Conservation (phyloP, 169 alveolate genomes). For the Blepharisma undulans region DNA sequence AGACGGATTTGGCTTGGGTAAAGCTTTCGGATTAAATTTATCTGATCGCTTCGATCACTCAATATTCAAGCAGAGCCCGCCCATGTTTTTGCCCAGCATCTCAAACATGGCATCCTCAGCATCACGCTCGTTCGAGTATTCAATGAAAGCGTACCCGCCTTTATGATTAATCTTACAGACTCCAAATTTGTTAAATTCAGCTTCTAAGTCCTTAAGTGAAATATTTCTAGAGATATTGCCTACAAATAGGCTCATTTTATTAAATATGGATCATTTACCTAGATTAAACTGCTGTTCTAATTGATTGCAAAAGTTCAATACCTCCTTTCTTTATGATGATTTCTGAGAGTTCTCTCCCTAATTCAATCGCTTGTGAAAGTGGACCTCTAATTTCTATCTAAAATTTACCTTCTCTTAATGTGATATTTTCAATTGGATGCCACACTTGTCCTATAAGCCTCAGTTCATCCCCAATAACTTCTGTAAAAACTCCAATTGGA, state of each 20-base stretch:
- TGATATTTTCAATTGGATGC: slow-evolving; percentile 1
- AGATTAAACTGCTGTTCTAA: neutral
- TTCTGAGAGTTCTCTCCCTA: neutral
- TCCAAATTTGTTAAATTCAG: slow-evolving; percentile 53
- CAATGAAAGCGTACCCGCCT: slow-evolving; percentile 58
- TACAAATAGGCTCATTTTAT: slow-evolving; percentile 55
- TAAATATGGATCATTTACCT: neutral
- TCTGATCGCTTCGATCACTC: slow-evolving; percentile 42
- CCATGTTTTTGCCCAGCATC: slow-evolving; percentile 58
- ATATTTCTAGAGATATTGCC: slow-evolving; percentile 58
- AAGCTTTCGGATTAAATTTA: neutral
- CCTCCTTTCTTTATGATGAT: neutral
- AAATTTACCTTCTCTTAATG: slow-evolving; percentile 11
- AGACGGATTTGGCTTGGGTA: neutral
- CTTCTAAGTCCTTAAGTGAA: slow-evolving; percentile 45
- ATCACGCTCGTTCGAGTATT: slow-evolving; percentile 55
- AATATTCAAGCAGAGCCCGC: slow-evolving; percentile 53
- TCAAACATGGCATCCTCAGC: slow-evolving; percentile 54
- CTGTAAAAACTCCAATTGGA: slow-evolving; percentile 66
- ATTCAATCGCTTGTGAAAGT: neutral
- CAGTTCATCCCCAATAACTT: slow-evolving; percentile 26
- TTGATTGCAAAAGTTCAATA: neutral
- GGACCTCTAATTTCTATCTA: neutral
- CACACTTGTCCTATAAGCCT: slow-evolving; percentile 41
- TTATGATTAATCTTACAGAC: slow-evolving; percentile 50